Evolutionary conservation across 768 basidiomycete species (phyloP).

Genomic region (Leccinum disarticulatum): DNA sequence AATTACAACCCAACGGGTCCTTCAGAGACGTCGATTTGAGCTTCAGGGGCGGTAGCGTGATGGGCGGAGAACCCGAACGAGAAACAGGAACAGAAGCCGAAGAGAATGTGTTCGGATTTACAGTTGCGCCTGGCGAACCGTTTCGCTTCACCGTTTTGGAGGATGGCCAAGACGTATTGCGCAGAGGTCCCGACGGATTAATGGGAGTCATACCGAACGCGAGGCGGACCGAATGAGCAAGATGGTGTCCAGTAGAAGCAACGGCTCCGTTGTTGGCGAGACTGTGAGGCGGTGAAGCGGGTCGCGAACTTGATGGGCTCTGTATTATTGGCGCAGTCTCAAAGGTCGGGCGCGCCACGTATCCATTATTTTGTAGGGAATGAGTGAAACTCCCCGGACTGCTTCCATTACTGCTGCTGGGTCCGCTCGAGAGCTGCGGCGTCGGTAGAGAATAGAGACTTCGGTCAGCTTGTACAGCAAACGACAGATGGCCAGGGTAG

Average conservation of each 20-base stretch:
- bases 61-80: slow-evolving; percentile 68
- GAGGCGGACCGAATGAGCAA: slow-evolving; percentile 80
- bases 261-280: slow-evolving; percentile 24
- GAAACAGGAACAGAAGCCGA: slow-evolving; percentile 49
- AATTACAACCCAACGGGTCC: slow-evolving; percentile 12
- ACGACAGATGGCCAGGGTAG: slow-evolving; percentile 33
- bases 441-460: slow-evolving; percentile 44
- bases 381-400: slow-evolving; percentile 56
- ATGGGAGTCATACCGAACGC: slow-evolving; percentile 95
- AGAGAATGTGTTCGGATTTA: slow-evolving; percentile 13
- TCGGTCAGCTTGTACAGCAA: slow-evolving; percentile 27
- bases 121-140: slow-evolving; percentile 10
- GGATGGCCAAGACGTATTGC: slow-evolving; percentile 41
- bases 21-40: slow-evolving; percentile 31
- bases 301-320: slow-evolving; percentile 56
- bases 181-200: slow-evolving; percentile 35
- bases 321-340: slow-evolving; percentile 33
- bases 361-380: slow-evolving; percentile 26
- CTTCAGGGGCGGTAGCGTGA: slow-evolving; percentile 69
- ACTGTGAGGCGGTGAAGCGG: slow-evolving; percentile 56
- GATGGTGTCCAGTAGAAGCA: slow-evolving; percentile 51
- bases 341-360: slow-evolving; percentile 22
- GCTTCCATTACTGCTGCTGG: slow-evolving; percentile 59
- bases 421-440: slow-evolving; percentile 63
- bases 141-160: slow-evolving; percentile 16